Evolutionary conservation across 2,329 filamentous ascomycete genomes (phyloP), one percentile per base, ranked within the genome.

Genomic region (Penicillium oxalicum): DNA sequence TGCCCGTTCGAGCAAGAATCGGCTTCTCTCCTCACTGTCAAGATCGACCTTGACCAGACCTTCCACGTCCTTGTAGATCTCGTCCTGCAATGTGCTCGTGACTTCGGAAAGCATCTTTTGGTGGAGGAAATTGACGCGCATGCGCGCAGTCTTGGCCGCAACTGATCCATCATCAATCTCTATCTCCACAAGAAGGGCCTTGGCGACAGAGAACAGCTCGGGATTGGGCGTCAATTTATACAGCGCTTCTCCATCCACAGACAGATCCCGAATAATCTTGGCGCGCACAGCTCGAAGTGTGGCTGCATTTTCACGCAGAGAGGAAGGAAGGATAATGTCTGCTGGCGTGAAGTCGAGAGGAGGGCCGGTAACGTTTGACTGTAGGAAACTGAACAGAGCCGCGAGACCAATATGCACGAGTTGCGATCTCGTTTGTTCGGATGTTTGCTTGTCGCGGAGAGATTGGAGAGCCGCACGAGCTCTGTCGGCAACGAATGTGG

Each of bases 291-390:
- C 62, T 38, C 70, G 68, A 1, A 78, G 57, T 4, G 53, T 74
- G 3, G 76, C 64, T 27, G 71, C 68, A n/a, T 71, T 58, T 1
- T 56, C 51, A 32, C 59, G 64, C 38, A 73, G 57, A 8, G 48
- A 34, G n/a, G 61, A 44, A 4, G 78, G 76, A 4, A 85, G 60
- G 5, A 84, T 54, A 1, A 72, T 54, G 9, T 76, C 69, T 3
- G 76, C 70, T 2, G 78, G 69, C 25, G 69, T 69, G 61, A 82
- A 84, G 0, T 75, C 71, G n/a, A 95, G 73, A 0, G 89, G 84
- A 1, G 91, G 91, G 0, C 91, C 91, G 3, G 91, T 95, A 46
- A 94, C 87, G 64, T 89, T 95, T 1, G 83, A 82, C 66, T 96
- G 91, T 12, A 95, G 70, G 64, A 95, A 96, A 9, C 84, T 81